Percentiles rank a stretch among this genome's conserved stretches.
Conservation (phyloP, 1,284 basidiomycete genomes). For the Cryptococcus hybrid region DNA sequence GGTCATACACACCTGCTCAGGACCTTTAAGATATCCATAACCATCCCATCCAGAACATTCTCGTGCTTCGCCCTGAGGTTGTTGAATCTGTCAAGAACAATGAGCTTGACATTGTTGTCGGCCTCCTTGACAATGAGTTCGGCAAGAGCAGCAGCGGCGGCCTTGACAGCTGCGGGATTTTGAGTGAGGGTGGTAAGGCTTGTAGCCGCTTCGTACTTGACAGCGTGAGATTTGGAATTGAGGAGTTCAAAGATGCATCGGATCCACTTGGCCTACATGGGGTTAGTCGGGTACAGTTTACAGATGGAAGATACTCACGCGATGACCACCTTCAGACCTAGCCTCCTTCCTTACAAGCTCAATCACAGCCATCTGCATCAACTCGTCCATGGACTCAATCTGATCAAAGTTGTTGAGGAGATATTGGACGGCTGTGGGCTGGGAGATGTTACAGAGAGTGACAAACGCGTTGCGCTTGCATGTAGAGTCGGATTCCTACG, state of each 20-base stretch:
- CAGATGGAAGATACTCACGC: slow-evolving; percentile 55
- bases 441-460: slow-evolving; percentile 84
- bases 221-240: slow-evolving; percentile 84
- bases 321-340: slow-evolving; percentile 74
- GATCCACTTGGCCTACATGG: slow-evolving; percentile 79
- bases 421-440: slow-evolving; percentile 90
- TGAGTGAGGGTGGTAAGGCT: slow-evolving; percentile 93
- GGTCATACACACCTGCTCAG: slow-evolving; percentile 62
- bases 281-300: neutral
- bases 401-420: slow-evolving; percentile 81
- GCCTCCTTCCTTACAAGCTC: slow-evolving; percentile 93
- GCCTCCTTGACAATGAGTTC: slow-evolving; percentile 91
- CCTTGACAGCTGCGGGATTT: slow-evolving; percentile 95
- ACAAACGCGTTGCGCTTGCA: slow-evolving; percentile 98
- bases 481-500: slow-evolving; percentile 81
- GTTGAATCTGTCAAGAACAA: slow-evolving; percentile 92
- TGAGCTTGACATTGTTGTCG: slow-evolving; percentile 99
- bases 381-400: slow-evolving; percentile 81
- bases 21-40: slow-evolving; percentile 95
- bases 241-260: slow-evolving; percentile 94
- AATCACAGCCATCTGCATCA: slow-evolving; percentile 94
- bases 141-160: slow-evolving; percentile 85
- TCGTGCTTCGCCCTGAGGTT: slow-evolving; percentile 81
- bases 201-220: slow-evolving; percentile 97
- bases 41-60: slow-evolving; percentile 84